Evolutionary conservation across 257 asterid genomes (phyloP), one percentile per base, ranked within the genome.

Genomic region (Parsonsia alboflavescens): DNA sequence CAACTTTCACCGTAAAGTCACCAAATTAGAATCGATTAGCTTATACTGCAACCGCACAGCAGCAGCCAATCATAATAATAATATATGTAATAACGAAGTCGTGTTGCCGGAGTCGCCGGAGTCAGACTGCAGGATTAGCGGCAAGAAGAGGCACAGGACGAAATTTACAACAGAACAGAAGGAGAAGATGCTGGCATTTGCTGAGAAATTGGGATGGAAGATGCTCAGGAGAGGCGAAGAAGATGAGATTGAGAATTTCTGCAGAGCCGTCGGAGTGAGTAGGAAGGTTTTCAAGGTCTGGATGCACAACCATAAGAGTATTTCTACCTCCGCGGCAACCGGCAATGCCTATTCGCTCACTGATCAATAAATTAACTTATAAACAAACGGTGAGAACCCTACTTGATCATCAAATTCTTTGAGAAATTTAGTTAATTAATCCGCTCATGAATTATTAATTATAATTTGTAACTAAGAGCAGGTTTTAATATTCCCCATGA

Each of bases 231-330:
- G 80, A 59, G 93, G 88, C 3, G 75, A 71, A 15, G 93, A 89
- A 36, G 96, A 89, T 59, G 96, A 87, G 79, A 86, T 85, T 12
- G 95, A 90, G 75, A 87, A 83, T 73, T 90, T 89, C 54, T 90
- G 96, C 79, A 74, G 83, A 75, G 84, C 89, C 4, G 46, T 87
- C 19, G 97, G 93, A 82, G 80, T 90, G 33, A 89, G 78, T 71
- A 77, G 96, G 77, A 87, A 89, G 62, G 96, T 90, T 11, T 89
- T 90, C 84, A 89, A 89, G 82, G 96, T 90, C 21, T 89, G 95
- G 96, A 90, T 90, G 95, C 95, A 89, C 30, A 90, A 90, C 77
- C 95, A 90, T 54, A 90, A 90, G 78, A 83, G 84, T 54, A 78
- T 76, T 19, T 72, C 88, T 0, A 26, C 84, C 48, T 76, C 78